Conservation (phyloP, 768 basidiomycete species). For the Amanita thiersii region DNA sequence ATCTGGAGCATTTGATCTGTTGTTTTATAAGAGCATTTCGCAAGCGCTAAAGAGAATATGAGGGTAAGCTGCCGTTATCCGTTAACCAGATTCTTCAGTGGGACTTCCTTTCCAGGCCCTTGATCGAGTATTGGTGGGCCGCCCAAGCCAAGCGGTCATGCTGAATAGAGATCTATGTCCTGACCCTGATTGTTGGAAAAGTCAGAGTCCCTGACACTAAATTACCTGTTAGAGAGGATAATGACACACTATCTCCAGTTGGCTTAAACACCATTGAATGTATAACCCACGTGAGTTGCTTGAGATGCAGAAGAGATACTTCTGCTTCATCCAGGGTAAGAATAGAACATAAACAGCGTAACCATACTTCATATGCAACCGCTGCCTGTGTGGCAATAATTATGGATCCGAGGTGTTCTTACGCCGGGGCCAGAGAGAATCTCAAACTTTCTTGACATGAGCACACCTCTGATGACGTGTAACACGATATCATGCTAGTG, state of each 20-base stretch:
- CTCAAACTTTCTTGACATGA: not conserved
- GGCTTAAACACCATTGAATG: not conserved
- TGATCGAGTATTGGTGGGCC: slow-evolving; percentile 1
- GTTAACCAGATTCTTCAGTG: slow-evolving; percentile 1
- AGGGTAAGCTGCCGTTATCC: slow-evolving; percentile 4
- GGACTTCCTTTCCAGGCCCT: not conserved
- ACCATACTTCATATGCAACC: not conserved
- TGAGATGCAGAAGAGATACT: not conserved
- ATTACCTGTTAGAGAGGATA: not conserved
- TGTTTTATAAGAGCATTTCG: slow-evolving; percentile 1
- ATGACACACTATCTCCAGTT: not conserved
- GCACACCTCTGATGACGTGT: slow-evolving; percentile 1
- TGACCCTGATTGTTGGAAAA: too few species aligned
- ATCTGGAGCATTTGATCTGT: not conserved
- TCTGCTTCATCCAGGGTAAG: not conserved
- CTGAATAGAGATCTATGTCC: not conserved
- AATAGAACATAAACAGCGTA: not conserved
- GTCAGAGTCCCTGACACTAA: not conserved
- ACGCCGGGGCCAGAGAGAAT: not conserved
- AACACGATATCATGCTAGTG: not conserved
- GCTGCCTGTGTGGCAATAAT: not conserved
- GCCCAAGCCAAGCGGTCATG: not conserved
- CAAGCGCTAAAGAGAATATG: not conserved
- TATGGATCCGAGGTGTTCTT: not conserved
- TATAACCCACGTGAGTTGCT: not conserved